Conservation (phyloP, 441 rosid species). For the Eruca vesicaria region DNA sequence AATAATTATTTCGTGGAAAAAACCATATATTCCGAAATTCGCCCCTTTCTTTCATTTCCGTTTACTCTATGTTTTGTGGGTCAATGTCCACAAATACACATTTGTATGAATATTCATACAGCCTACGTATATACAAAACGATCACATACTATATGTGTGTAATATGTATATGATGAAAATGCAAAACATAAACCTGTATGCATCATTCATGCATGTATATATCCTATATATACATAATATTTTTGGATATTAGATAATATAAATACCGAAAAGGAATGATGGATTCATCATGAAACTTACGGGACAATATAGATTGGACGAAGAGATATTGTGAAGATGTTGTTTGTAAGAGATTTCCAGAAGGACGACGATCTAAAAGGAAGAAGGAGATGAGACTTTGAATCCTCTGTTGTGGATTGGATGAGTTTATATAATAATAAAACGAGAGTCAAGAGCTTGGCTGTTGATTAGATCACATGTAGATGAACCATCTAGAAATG, state of each 20-base stretch:
- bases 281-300: constrained; percentile 13
- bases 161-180: neutral
- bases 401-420: neutral
- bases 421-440: constrained; percentile 22
- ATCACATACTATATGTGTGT: neutral
- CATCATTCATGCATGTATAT: neutral
- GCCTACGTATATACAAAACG: neutral
- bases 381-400: constrained; percentile 6
- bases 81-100: constrained; percentile 5
- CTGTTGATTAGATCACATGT: constrained; percentile 28
- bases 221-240: neutral
- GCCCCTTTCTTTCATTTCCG: neutral
- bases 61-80: constrained; percentile 9
- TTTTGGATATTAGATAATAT: neutral
- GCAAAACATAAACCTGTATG: neutral
- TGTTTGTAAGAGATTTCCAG: neutral
- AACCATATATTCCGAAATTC: constrained; percentile 18
- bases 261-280: neutral
- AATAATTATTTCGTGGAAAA: constrained; percentile 16
- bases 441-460: constrained; percentile 9
- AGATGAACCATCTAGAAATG: constrained; percentile 22
- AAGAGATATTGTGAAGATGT: neutral
- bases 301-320: constrained; percentile 9
- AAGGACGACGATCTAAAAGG: neutral
- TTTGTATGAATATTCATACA: neutral